Conservation (phyloP, 2,329 filamentous ascomycete genomes). For the Neobulgaria alba region DNA sequence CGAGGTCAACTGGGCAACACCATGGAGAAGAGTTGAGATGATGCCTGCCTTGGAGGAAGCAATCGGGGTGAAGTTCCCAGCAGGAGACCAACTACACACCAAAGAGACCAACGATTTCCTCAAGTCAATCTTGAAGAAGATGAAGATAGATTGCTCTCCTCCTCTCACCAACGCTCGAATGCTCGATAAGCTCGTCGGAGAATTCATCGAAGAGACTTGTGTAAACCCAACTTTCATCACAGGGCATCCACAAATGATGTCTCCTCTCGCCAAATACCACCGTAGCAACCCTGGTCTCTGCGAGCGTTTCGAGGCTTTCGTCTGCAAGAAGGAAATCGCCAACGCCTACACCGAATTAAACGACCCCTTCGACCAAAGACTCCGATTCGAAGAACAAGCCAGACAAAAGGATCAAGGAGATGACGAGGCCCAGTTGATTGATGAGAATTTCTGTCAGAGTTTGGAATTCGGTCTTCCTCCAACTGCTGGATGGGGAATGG, state of each 20-base stretch:
- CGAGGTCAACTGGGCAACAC: constrained; percentile 91
- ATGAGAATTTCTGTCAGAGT: constrained; percentile 88
- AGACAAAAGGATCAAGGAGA: constrained; percentile 94
- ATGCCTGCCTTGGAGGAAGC: constrained; percentile 86
- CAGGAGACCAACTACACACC: constrained; percentile 82
- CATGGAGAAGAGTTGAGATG: constrained; percentile 93
- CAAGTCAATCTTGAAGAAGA: constrained; percentile 75
- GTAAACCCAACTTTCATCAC: constrained; percentile 89
- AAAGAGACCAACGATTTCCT: constrained; percentile 82
- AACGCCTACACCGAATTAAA: constrained; percentile 97
- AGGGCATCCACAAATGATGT: constrained; percentile 85
- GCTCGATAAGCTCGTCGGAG: constrained; percentile 88
- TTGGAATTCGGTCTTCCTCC: constrained; percentile 89
- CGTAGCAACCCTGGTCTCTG: constrained; percentile 74
- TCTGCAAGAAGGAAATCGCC: constrained; percentile 93
- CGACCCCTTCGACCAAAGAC: constrained; percentile 88
- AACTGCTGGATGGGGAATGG: constrained; percentile 94
- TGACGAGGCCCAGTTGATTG: constrained; percentile 90
- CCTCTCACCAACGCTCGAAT: constrained; percentile 91
- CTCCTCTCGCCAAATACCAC: constrained; percentile 92
- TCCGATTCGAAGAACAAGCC: constrained; percentile 91
- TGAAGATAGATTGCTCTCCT: constrained; percentile 79
- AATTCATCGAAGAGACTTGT: constrained; percentile 91
- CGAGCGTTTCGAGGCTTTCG: constrained; percentile 96
- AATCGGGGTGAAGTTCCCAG: constrained; percentile 87